These are phyloP conservation scores for Suhomyces maxii DNA, from an alignment of 1,139 yeast genomes.

Conservation along the genomic window DNA sequence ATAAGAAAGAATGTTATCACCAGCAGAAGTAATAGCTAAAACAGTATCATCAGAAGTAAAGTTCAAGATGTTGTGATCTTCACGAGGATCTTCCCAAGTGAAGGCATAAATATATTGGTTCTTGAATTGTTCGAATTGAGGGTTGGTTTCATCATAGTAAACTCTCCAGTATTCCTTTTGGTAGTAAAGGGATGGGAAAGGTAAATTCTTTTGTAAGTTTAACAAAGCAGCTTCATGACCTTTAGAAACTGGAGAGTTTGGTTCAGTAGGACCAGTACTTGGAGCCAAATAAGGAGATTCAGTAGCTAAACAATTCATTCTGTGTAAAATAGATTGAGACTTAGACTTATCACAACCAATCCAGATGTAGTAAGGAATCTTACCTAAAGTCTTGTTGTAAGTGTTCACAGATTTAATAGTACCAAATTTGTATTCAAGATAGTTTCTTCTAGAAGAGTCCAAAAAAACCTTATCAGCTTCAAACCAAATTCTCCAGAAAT, in stretches of 20 bases:
- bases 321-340: constrained; percentile 58
- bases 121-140: constrained; percentile 68
- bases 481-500: constrained; percentile 87
- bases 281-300: constrained; percentile 83
- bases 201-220: constrained; percentile 64
- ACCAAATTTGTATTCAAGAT: constrained; percentile 78
- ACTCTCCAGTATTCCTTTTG: constrained; percentile 78
- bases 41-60: constrained; percentile 66
- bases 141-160: constrained; percentile 70
- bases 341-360: constrained; percentile 72
- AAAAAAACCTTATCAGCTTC: constrained; percentile 80
- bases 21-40: constrained; percentile 82
- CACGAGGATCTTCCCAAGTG: constrained; percentile 90
- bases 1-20: constrained; percentile 75
- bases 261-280: constrained; percentile 19
- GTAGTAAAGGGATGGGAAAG: constrained; percentile 77
- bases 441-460: constrained; percentile 79
- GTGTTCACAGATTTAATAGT: constrained; percentile 72
- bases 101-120: constrained; percentile 82
- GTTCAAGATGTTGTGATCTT: constrained; percentile 66
- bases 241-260: constrained; percentile 40
- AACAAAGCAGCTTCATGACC: constrained; percentile 75
- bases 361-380: constrained; percentile 82
- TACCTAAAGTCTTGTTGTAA: constrained; percentile 63
- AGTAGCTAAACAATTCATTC: constrained; percentile 72